Conservation (phyloP, 2,329 filamentous ascomycete genomes). For the Zymoseptoria crescenta region DNA sequence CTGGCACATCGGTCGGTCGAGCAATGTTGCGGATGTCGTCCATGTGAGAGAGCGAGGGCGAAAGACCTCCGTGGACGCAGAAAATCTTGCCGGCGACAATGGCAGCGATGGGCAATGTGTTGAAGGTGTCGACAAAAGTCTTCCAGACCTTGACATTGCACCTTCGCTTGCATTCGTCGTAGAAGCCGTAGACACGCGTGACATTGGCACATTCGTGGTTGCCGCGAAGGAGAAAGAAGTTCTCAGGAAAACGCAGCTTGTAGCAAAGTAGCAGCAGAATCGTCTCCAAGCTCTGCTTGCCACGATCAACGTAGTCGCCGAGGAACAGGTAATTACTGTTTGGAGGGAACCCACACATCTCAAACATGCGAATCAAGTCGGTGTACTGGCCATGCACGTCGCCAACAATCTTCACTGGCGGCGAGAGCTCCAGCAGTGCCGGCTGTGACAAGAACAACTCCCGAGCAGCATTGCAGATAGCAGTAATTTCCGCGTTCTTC, state of each 20-base stretch:
- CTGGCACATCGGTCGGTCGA: slow-evolving; percentile 90
- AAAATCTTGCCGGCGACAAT: slow-evolving; percentile 97
- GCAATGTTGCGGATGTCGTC: slow-evolving; percentile 96
- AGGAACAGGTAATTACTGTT: slow-evolving; percentile 88
- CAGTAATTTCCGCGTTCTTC: slow-evolving; percentile 94
- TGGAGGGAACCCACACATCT: slow-evolving; percentile 96
- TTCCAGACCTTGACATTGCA: slow-evolving; percentile 99
- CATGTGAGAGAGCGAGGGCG: slow-evolving; percentile 89
- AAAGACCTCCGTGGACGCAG: slow-evolving; percentile 90
- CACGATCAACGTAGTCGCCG: slow-evolving; percentile 92
- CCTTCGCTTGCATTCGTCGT: slow-evolving; percentile 93
- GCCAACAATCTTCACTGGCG: slow-evolving; percentile 95
- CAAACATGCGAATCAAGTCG: slow-evolving; percentile 91
- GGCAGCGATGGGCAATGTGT: slow-evolving; percentile 88
- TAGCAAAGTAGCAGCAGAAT: slow-evolving; percentile 90
- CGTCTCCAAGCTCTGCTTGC: slow-evolving; percentile 92
- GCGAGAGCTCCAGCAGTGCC: slow-evolving; percentile 80
- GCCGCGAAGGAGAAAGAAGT: slow-evolving; percentile 89
- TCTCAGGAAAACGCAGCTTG: slow-evolving; percentile 94
- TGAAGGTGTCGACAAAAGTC: slow-evolving; percentile 94
- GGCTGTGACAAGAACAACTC: slow-evolving; percentile 89
- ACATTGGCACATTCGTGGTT: slow-evolving; percentile 98
- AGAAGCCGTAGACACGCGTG: slow-evolving; percentile 92
- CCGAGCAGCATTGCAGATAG: slow-evolving; percentile 81
- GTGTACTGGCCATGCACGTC: slow-evolving; percentile 97